Percentiles rank a stretch among this genome's conserved stretches.
These are phyloP conservation scores for Mucor indicus DNA, from an alignment of 371 early-diverging fungal genomes.

Conservation along the genomic window DNA sequence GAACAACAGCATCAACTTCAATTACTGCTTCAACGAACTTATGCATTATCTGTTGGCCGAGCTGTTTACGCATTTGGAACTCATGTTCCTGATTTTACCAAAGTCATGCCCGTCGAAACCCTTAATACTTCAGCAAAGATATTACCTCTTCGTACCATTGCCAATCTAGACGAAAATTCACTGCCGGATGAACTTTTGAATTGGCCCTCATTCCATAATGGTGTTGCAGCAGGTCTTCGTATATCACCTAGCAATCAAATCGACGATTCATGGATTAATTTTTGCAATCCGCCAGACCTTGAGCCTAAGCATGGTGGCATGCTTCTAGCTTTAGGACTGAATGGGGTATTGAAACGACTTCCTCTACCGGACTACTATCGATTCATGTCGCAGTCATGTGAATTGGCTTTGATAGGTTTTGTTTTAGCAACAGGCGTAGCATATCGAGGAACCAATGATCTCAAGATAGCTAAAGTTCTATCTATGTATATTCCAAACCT, in stretches of 20 bases:
- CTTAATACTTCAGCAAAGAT: slow-evolving; percentile 62
- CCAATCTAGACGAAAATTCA: slow-evolving; percentile 46
- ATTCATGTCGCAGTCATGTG: slow-evolving; percentile 61
- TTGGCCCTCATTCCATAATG: slow-evolving; percentile 89
- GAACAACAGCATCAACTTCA: slow-evolving; percentile 52
- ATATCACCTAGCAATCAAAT: slow-evolving; percentile 60
- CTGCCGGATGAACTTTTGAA: slow-evolving; percentile 46
- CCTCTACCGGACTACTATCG: slow-evolving; percentile 58
- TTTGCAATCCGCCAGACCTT: slow-evolving; percentile 57
- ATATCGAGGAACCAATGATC: slow-evolving; percentile 64
- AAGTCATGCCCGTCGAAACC: slow-evolving; percentile 52
- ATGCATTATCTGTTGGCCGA: slow-evolving; percentile 69
- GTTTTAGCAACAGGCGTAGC: slow-evolving; percentile 75
- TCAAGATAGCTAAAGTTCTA: slow-evolving; percentile 61
- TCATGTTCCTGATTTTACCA: slow-evolving; percentile 46
- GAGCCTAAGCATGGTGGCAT: slow-evolving; percentile 75
- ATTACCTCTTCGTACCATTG: slow-evolving; percentile 54
- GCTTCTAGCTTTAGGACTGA: slow-evolving; percentile 77
- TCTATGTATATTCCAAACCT: slow-evolving; percentile 73
- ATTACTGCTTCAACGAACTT: slow-evolving; percentile 54
- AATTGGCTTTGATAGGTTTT: slow-evolving; percentile 66
- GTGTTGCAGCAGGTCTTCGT: slow-evolving; percentile 77
- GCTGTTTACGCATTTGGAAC: slow-evolving; percentile 70
- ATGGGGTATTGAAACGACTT: slow-evolving; percentile 67
- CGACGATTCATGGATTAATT: slow-evolving; percentile 76